Evolutionary conservation across 2,329 filamentous ascomycete genomes (phyloP).

Genomic region (Trichoderma sp.): DNA sequence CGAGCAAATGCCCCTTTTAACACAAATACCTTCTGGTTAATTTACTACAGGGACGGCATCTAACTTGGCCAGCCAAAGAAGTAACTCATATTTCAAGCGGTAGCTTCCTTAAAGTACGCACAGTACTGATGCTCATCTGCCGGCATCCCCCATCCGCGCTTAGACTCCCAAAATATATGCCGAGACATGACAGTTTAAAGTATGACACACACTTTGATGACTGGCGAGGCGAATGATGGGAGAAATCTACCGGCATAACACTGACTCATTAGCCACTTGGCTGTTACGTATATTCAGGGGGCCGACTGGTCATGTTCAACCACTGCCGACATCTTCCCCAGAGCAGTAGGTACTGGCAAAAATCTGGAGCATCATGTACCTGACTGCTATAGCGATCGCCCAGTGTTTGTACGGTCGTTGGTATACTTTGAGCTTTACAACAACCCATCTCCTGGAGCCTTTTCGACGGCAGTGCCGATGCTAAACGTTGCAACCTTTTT

Average conservation of each 20-base stretch:
- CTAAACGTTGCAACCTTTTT: not conserved
- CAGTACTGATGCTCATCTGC: slow-evolving; percentile 10
- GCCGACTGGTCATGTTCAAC: not conserved
- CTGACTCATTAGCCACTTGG: slow-evolving; percentile 5
- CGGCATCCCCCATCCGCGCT: slow-evolving; percentile 16
- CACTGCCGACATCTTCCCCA: not conserved
- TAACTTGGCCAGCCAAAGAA: not conserved
- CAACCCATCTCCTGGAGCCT: not conserved
- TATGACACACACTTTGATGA: slow-evolving; percentile 8
- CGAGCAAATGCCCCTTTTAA: not conserved
- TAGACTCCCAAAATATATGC: not conserved
- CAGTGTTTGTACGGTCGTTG: not conserved
- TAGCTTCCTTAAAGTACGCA: not conserved
- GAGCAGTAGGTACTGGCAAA: not conserved
- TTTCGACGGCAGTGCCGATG: not conserved
- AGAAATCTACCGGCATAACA: not conserved
- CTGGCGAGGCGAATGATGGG: not conserved
- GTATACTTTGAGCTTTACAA: not conserved
- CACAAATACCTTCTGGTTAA: not conserved
- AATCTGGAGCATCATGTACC: not conserved
- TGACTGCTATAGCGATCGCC: not conserved
- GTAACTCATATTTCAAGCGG: not conserved
- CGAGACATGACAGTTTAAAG: not conserved
- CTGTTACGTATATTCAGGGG: not conserved
- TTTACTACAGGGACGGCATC: not conserved